Percentiles rank a stretch among this genome's conserved stretches.
These are phyloP conservation scores for Tylopilus vinaceipallidus DNA, from an alignment of 768 basidiomycete species.

Conservation along the genomic window DNA sequence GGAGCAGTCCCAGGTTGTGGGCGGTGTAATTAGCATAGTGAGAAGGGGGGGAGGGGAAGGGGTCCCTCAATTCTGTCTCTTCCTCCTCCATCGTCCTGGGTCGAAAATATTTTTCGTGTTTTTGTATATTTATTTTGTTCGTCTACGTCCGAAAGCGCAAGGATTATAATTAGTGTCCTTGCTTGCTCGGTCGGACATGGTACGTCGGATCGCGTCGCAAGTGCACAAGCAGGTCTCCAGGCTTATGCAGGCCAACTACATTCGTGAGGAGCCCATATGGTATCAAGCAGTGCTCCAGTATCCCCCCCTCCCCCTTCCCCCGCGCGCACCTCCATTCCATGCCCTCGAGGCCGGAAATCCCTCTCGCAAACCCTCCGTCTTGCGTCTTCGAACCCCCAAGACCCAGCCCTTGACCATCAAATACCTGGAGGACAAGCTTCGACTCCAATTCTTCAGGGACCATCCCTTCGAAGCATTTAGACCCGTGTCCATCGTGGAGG, in stretches of 20 bases:
- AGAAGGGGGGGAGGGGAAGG: conserved; percentile 87
- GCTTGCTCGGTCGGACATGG: too few species aligned
- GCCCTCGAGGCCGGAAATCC: conserved; percentile 43
- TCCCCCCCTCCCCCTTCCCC: conserved; percentile 84
- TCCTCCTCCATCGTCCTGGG: conserved; percentile 48
- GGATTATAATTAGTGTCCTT: too few species aligned
- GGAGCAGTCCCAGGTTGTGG: conserved; percentile 69
- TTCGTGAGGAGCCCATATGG: conserved; percentile 75
- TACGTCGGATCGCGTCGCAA: conserved; percentile 78
- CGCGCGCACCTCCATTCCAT: conserved; percentile 58
- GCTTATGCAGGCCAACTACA: conserved; percentile 62
- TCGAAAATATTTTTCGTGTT: background rate
- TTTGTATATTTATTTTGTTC: background rate
- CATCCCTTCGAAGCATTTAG: conserved; percentile 96
- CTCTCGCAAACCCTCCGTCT: conserved; percentile 22
- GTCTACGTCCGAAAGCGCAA: background rate
- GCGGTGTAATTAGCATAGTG: conserved; percentile 77
- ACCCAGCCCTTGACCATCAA: conserved; percentile 57
- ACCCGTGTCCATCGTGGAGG: conserved; percentile 74
- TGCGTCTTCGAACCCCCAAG: conserved; percentile 35
- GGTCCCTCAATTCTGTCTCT: conserved; percentile 76
- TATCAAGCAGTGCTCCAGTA: conserved; percentile 80
- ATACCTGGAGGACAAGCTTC: conserved; percentile 83
- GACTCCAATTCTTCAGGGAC: conserved; percentile 90
- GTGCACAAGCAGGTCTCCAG: conserved; percentile 88